Base-by-base conservation (phyloP, 2,329 filamentous ascomycete genomes). In the Amauroascus verrucosus region DNA sequence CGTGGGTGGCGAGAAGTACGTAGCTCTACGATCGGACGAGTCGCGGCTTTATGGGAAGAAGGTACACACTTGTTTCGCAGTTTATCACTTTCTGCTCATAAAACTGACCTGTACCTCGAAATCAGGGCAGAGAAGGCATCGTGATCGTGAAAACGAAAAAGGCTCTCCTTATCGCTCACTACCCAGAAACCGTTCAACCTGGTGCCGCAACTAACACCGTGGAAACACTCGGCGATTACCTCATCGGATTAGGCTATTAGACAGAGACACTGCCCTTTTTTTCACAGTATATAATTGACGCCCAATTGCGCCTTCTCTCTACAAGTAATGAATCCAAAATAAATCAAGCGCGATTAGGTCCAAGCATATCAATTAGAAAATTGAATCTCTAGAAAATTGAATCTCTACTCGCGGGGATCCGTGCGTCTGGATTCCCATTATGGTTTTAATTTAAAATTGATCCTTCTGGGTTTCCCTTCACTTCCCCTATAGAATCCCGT, bases 151-250 rank as follows among this genome's bases (percentile, higher is more conserved):
- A 94, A 78, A 94, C 91, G 64, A 84, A 79, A 65, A 85, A 94
- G 74, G 88, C 89, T 62, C 83, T 97, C 69, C 81, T 98, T 67
- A 74, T 98, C 68, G 86, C 82, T 62, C 88, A 95, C 77, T 88
- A 97, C 78, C 78, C 77, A 61, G 88, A 95, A 70, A 69, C 70
- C 58, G 75, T 83, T 62, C 77, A 86, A 69, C 86, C 86, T 50
- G 83, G 87, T 67, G 84, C 85, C 69, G 83, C 88, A 58, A 83
- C 83, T 63, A 80, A 80, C 68, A 87, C 86, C 48, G 86, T 95
- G 61, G 86, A 91, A 76, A 77, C 82, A 64, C 79, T 98, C 58
- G 88, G 81, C 64, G 87, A 95, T 72, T 96, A 97, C 77, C 81
- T 95, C 59, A 83, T 87, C 69, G 79, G 81, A 63, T 75, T 80